A percentile compares a stretch with the other conserved stretches of the same genome.
These are phyloP conservation scores for Clavispora asparagi DNA, from an alignment of 805 yeast genomes.

Conservation along the genomic window DNA sequence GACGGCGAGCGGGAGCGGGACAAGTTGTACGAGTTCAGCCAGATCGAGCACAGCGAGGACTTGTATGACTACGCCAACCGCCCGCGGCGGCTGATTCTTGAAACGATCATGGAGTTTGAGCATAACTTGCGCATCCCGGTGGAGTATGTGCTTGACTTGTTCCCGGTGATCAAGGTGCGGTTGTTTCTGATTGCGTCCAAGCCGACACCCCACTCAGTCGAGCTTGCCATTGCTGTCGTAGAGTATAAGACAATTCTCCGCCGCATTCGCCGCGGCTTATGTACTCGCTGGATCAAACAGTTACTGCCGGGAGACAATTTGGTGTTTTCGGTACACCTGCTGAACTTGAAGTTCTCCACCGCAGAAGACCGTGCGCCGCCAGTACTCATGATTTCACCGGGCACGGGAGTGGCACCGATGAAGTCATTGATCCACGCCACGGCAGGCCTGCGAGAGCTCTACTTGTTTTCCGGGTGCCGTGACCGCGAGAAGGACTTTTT, in stretches of 20 bases:
- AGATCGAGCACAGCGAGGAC: conserved; percentile 71
- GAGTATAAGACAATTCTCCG: conserved; percentile 80
- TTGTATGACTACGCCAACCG: conserved; percentile 87
- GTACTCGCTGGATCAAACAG: conserved; percentile 68
- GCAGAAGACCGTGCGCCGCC: conserved; percentile 27
- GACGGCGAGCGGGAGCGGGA: conserved; percentile 69
- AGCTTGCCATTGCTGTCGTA: conserved; percentile 77
- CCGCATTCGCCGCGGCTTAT: conserved; percentile 71
- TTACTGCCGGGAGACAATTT: conserved; percentile 46
- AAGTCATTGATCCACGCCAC: conserved; percentile 55
- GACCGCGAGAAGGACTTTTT: conserved; percentile 60
- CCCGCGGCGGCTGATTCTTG: conserved; percentile 83
- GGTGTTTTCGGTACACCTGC: conserved; percentile 46
- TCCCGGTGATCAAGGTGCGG: conserved; percentile 78
- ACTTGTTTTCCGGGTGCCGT: conserved; percentile 75
- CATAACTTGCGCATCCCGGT: conserved; percentile 67
- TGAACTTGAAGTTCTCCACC: conserved; percentile 33
- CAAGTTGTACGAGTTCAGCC: conserved; percentile 69
- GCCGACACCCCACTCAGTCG: conserved; percentile 41
- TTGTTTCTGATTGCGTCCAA: conserved; percentile 78
- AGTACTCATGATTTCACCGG: conserved; percentile 77
- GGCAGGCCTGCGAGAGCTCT: conserved; percentile 27
- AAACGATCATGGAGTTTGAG: conserved; percentile 76
- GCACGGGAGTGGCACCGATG: conserved; percentile 96
- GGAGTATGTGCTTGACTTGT: conserved; percentile 66